Evolutionary conservation across 495 filamentous ascomycete genomes (phyloP), one percentile per base, ranked within the genome.

Genomic region (Trichoderma virens): DNA sequence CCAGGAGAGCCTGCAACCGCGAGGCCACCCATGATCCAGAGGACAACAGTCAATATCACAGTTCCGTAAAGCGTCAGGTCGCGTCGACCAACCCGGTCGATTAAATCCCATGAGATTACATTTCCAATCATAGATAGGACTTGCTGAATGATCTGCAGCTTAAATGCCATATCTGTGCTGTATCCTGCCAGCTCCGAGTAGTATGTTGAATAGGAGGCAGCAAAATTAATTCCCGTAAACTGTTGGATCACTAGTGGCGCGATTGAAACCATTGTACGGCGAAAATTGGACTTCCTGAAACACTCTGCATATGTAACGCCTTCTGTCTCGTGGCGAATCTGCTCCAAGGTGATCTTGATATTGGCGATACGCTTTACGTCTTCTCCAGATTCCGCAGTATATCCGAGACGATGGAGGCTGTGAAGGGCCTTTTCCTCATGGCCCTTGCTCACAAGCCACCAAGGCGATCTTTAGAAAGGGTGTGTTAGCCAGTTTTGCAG

Each of bases 241-340:
- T 67, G 62, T 65, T 77, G 75, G 32, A 77, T 74, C n/a, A 59
- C 66, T 1, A 75, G 59, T 28, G 73, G 73, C 16, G 66, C 61
- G 34, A 74, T 71, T 14, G 71, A 71, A 54, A 75, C 72, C 25
- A 75, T 68, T 3, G 74, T 77, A 6, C 75, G 69, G 0, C 72
- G 72, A 1, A 76, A 45, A 56, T 77, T 76, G 8, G 72, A 71
- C 14, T 65, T 65, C 0, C 69, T 67, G 69, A 76, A 75, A 56
- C 71, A 73, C 61, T 77, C 74, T 1, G 73, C n/a, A 47, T 70
- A 77, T 1, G 70, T 76, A 0, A 66, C 74, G 20, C 71, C 70
- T 41, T 73, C 74, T 1, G 75, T 74, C 32, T 74, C 71, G 5
- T 51, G 61, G n/a, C 66, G 62, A 13, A 72, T 63, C 45, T 75